A percentile compares a stretch with the other conserved stretches of the same genome.
Evolutionary conservation across 768 basidiomycete genomes (phyloP).

Genomic region (Gautieria morchelliformis): DNA sequence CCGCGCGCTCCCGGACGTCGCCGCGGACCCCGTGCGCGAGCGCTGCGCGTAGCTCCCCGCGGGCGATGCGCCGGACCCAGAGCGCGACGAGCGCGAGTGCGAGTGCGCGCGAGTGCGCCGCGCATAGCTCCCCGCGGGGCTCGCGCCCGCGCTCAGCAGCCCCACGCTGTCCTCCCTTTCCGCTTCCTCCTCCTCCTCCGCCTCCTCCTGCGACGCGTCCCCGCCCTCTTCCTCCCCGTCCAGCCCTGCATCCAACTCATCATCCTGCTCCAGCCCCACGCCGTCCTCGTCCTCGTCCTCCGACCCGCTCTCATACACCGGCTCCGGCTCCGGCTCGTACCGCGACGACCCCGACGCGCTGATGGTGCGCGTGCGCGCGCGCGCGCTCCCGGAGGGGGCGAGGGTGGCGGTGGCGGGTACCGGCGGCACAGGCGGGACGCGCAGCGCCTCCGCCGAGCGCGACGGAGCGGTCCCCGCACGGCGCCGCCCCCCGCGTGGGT

Average conservation of each 20-base stretch:
- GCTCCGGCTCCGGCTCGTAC: neutral
- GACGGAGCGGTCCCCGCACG: neutral
- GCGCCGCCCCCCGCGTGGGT: neutral
- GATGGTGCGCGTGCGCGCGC: constrained; percentile 5
- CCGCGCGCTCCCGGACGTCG: no score
- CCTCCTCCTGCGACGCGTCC: constrained; percentile 17
- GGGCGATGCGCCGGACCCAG: neutral
- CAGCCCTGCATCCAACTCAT: no score
- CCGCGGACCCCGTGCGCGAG: neutral
- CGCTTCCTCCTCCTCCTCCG: constrained; percentile 48
- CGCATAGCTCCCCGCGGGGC: constrained; percentile 39
- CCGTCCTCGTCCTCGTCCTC: no score
- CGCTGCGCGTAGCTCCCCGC: neutral
- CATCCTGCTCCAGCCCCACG: neutral
- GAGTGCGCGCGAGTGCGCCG: constrained; percentile 31
- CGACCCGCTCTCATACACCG: neutral
- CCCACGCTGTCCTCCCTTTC: constrained; percentile 57
- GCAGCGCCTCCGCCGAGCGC: no score
- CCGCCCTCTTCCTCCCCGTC: constrained; percentile 10
- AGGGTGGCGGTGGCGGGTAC: no score
- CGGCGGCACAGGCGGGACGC: neutral
- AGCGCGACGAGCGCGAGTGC: no score
- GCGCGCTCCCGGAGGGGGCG: no score
- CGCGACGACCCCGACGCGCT: neutral
- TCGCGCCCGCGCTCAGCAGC: constrained; percentile 35